Evolutionary conservation across 73 alveolate genomes (phyloP).

Genomic region (Symbiodinium natans): DNA sequence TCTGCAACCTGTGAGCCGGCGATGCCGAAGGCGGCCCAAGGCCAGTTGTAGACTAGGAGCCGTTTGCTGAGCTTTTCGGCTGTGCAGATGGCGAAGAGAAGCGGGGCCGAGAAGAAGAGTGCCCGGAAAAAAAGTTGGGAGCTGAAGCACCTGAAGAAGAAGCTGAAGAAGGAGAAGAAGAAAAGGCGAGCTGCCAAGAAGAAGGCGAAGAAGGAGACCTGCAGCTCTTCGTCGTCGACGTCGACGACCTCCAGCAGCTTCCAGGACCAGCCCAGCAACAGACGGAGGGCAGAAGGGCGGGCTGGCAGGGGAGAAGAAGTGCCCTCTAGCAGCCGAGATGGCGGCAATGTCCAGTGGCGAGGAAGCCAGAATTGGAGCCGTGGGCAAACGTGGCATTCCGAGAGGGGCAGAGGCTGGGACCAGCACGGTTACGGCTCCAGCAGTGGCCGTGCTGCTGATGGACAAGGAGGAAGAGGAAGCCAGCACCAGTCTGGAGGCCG

Average conservation of each 20-base stretch:
- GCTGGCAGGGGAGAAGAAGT: too few relatives aligned
- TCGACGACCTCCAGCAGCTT: not conserved
- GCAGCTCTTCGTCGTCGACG: not conserved
- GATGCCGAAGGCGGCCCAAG: not conserved
- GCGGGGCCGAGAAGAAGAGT: not conserved
- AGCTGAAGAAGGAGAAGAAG: not conserved
- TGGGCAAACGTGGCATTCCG: not conserved
- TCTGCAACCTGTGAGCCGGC: not conserved
- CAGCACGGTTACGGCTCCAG: not conserved
- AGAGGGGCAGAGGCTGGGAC: not conserved
- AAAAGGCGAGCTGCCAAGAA: not conserved
- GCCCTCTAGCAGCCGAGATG: too few relatives aligned
- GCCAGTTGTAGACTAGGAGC: not conserved
- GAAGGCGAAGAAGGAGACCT: not conserved
- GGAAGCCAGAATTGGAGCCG: not conserved
- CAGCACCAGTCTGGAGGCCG: not conserved
- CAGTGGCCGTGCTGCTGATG: not conserved
- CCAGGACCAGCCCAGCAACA: not conserved
- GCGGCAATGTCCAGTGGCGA: too few relatives aligned
- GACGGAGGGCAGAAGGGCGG: not conserved
- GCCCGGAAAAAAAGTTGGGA: not conserved
- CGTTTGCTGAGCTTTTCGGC: not conserved
- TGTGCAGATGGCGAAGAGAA: not conserved
- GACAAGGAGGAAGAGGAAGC: not conserved
- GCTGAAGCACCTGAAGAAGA: not conserved